phyloP scores from a whole-genome alignment of 2,329 filamentous ascomycete species.

The Ascochyta lentis region DNA sequence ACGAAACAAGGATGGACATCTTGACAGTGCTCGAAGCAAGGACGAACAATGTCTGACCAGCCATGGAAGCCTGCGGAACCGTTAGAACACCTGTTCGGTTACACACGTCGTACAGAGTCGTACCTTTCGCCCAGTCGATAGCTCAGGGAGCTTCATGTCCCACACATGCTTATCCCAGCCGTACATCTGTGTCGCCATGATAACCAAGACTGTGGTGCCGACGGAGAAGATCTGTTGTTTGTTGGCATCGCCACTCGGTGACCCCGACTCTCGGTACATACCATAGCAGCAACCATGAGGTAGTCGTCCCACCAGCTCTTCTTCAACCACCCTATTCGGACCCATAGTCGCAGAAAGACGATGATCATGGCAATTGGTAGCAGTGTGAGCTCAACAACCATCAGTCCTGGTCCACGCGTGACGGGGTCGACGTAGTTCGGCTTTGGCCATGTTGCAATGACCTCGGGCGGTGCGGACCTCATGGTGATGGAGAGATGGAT shows the following conservation, averaged over 20 bases:
- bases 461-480: slow-evolving; percentile 43
- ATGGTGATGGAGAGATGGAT: slow-evolving; percentile 27
- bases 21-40: slow-evolving; percentile 49
- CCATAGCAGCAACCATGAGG: slow-evolving; percentile 48
- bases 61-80: slow-evolving; percentile 45
- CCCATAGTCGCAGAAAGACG: slow-evolving; percentile 44
- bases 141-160: slow-evolving; percentile 38
- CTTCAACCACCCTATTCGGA: slow-evolving; percentile 46
- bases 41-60: slow-evolving; percentile 48
- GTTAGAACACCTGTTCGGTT: slow-evolving; percentile 31
- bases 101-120: slow-evolving; percentile 23
- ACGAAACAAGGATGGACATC: slow-evolving; percentile 49
- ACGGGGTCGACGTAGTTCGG: slow-evolving; percentile 54
- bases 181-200: slow-evolving; percentile 46
- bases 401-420: slow-evolving; percentile 50
- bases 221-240: slow-evolving; percentile 39
- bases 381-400: slow-evolving; percentile 50
- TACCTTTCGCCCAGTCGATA: slow-evolving; percentile 47
- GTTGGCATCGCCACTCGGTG: slow-evolving; percentile 27
- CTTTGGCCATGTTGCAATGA: slow-evolving; percentile 50
- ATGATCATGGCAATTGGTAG: slow-evolving; percentile 47
- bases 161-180: slow-evolving; percentile 50
- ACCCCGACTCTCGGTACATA: slow-evolving; percentile 26
- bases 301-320: slow-evolving; percentile 51
- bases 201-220: slow-evolving; percentile 43